Base-by-base conservation (phyloP, 2,329 filamentous ascomycete genomes). In the Microcyclosporella mali region DNA sequence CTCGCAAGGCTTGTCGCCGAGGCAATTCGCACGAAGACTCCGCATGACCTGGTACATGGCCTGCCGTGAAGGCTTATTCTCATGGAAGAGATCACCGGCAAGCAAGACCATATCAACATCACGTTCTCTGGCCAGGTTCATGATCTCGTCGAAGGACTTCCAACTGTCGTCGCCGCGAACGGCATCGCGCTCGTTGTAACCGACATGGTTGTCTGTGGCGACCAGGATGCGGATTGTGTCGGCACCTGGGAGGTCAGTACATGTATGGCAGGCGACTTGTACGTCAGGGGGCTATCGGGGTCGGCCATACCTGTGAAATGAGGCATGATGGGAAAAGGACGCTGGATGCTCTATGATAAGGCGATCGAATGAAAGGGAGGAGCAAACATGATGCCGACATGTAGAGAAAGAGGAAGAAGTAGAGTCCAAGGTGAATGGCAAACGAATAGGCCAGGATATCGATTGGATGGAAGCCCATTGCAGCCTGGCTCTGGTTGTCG, bases 91-190 rank as follows among this genome's bases (percentile, higher is more conserved):
- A 62, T 98, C 92, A 35, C 92, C 92, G 2, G 84, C 90, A 3
- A 98, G 80, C 2, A 98, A 75, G 0, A 98, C 85, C 92, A 98
- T 97, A 66, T 98, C 92, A 52, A 98, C 92, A 69, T 98, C 92
- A 61, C 84, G 76, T 27, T 82, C 80, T 59, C 84, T 86, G 15
- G 90, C 92, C 32, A 97, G 69, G 51, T 81, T 84, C 84, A 98
- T 88, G 49, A 95, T 81, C 66, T 98, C 92, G 63, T 98, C 85
- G 69, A 98, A 98, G 2, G 84, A 88, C 62, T 82, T 84, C 89
- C 90, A 97, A 67, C 88, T 95, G 65, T 98, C 92, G 63, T 97
- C 87, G 52, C 89, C 90, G n/a, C 92, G 87, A 47, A 92, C 85
- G 1, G 87, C 79, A 65, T 98, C 89, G 57, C 89, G 82, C 68